Base-by-base conservation (phyloP, 2,329 filamentous ascomycete genomes). In the Pseudogymnoascus sp. region DNA sequence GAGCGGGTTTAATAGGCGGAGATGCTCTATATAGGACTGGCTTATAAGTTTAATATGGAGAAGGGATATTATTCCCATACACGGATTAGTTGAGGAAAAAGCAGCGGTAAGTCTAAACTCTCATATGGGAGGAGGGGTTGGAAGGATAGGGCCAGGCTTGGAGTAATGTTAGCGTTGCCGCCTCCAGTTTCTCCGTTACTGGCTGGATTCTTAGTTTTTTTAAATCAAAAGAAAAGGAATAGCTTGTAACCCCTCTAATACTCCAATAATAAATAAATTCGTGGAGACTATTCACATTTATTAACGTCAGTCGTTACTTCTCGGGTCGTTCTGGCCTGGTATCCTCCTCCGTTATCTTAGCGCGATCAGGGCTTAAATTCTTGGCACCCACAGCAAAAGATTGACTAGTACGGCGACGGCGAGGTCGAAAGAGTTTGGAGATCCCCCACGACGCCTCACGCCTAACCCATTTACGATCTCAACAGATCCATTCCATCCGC, bases 321-420 rank as follows among this genome's bases (percentile, higher is more conserved):
- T 56, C 50, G 50, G 50, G 50, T 56, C 50, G 50, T 60, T 40
- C 38, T 60, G 59, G 33, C 19, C 29, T 60, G 33, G 37, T 65
- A 67, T 66, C 63, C 62, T 59, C 46, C 63, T 40, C 66, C 64
- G 72, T 79, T 81, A 81, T 81, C 80, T 80, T 81, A 80, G 79
- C 77, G 79, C 79, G 77, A 44, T 63, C 61, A 60, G 60, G 61
- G 61, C 61, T 44, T 59, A 42, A 63, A 63, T 38, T 63, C 61
- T 64, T 63, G 61, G 61, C 61, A 59, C 50, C 75, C 75, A 56
- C 66, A 66, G 66, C 70, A 71, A 72, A 73, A 70, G 69, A 67
- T 68, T 61, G 29, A 62, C 35, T 35, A 35, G 37, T 62, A 62
- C 42, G 61, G 60, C 62, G 65, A 62, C 67, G 63, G 64, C 65